Percentiles rank a stretch among this genome's conserved stretches.
phyloP scores from a whole-genome alignment of 2,329 filamentous ascomycete genomes.

The Fusarium chaquense region DNA sequence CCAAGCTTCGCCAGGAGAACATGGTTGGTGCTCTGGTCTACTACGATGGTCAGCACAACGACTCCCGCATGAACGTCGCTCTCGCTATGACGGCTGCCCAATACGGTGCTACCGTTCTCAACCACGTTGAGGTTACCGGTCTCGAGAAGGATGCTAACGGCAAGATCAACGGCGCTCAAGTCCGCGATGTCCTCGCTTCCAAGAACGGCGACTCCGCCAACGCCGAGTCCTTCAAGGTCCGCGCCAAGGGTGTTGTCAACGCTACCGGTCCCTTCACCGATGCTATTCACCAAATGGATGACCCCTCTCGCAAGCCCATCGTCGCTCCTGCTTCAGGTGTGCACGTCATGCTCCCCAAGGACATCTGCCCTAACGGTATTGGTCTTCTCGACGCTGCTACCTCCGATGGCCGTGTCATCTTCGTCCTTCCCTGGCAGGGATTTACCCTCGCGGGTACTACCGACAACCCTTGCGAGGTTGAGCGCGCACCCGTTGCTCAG shows the following conservation, averaged over 20 bases:
- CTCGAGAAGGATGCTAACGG: slow-evolving; percentile 78
- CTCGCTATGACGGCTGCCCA: slow-evolving; percentile 83
- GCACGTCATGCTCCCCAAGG: slow-evolving; percentile 84
- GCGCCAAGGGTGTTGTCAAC: slow-evolving; percentile 84
- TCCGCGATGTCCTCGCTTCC: slow-evolving; percentile 68
- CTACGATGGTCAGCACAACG: slow-evolving; percentile 89
- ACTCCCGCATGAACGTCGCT: slow-evolving; percentile 88
- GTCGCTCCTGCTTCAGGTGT: slow-evolving; percentile 84
- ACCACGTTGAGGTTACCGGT: slow-evolving; percentile 82
- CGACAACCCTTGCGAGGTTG: slow-evolving; percentile 77
- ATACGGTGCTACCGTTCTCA: slow-evolving; percentile 83
- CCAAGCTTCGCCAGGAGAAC: slow-evolving; percentile 79
- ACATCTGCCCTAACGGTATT: slow-evolving; percentile 83
- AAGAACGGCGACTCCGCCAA: slow-evolving; percentile 68
- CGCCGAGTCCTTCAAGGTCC: slow-evolving; percentile 70
- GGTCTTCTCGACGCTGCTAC: slow-evolving; percentile 82
- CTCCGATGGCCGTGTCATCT: slow-evolving; percentile 87
- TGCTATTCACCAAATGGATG: slow-evolving; percentile 83
- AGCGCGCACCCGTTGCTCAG: slow-evolving; percentile 76
- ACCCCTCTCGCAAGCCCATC: slow-evolving; percentile 75
- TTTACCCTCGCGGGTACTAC: slow-evolving; percentile 89
- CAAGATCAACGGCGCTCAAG: slow-evolving; percentile 74
- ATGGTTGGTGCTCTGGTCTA: slow-evolving; percentile 84
- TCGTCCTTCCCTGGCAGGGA: slow-evolving; percentile 88
- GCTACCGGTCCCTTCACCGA: slow-evolving; percentile 87